A percentile compares a stretch with the other conserved stretches of the same genome.
These are phyloP conservation scores for Carex myosuroides DNA, from an alignment of 176 grass and related monocot genomes.

Conservation along the genomic window DNA sequence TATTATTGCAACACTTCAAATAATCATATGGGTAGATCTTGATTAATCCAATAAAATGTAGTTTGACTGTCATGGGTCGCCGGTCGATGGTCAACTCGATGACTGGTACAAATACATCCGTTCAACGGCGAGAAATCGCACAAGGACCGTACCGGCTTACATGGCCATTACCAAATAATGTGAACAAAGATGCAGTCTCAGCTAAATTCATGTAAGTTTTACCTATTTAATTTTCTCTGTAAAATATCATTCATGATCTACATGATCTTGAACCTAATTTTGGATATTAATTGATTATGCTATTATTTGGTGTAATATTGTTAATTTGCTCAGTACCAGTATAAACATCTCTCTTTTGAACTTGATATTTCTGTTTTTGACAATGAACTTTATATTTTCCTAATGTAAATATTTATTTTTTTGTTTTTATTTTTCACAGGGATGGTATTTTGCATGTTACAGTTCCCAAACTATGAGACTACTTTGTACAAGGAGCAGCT, in stretches of 20 bases:
- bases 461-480: slow-evolving; percentile 26
- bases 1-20: background rate
- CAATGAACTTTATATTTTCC: background rate
- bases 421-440: slow-evolving; percentile 15
- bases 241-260: background rate
- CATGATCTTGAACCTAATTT: background rate
- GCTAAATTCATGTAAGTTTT: slow-evolving; percentile 37
- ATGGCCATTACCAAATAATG: slow-evolving; percentile 34
- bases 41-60: background rate
- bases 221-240: background rate
- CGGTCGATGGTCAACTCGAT: background rate
- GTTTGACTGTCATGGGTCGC: slow-evolving; percentile 30
- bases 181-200: slow-evolving; percentile 32
- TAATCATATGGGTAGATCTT: background rate
- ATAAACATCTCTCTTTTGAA: background rate
- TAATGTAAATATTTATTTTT: background rate
- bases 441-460: slow-evolving; percentile 42
- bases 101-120: background rate
- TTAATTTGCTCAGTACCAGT: background rate
- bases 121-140: slow-evolving; percentile 30
- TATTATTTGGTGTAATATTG: background rate
- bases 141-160: slow-evolving; percentile 30
- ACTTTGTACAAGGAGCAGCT: background rate
- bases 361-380: background rate
- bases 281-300: background rate